A percentile compares a stretch with the other conserved stretches of the same genome.
These are phyloP conservation scores for Candida ficus DNA, from an alignment of 805 yeast species.

Conservation along the genomic window DNA sequence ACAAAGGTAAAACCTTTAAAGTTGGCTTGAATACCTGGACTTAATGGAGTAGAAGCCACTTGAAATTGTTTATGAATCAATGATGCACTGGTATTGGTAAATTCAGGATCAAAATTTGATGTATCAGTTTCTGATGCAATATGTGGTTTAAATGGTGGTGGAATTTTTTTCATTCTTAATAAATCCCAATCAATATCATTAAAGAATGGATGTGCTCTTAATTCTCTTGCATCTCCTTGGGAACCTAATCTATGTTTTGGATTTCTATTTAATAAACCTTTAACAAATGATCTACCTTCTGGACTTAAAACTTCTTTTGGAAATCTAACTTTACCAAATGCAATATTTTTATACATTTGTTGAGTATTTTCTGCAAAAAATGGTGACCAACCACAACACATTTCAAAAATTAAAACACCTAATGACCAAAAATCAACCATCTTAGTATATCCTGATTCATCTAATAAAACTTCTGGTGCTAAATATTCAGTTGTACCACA, in stretches of 20 bases:
- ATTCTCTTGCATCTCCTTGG: slow-evolving; percentile 84
- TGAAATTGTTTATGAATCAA: slow-evolving; percentile 64
- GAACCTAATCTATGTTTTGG: slow-evolving; percentile 95
- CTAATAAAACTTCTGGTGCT: slow-evolving; percentile 94
- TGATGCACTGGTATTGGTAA: slow-evolving; percentile 87
- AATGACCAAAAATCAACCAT: slow-evolving; percentile 99
- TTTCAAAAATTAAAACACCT: slow-evolving; percentile 94
- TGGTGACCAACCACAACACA: slow-evolving; percentile 99
- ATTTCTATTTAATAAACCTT: slow-evolving; percentile 90
- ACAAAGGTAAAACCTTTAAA: slow-evolving; percentile 97
- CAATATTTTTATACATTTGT: slow-evolving; percentile 98
- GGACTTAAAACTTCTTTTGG: slow-evolving; percentile 92
- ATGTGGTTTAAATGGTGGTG: slow-evolving; percentile 97
- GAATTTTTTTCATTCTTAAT: slow-evolving; percentile 70
- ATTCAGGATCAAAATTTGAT: slow-evolving; percentile 96
- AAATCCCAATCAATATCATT: slow-evolving; percentile 87
- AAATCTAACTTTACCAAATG: slow-evolving; percentile 95
- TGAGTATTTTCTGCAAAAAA: slow-evolving; percentile 97
- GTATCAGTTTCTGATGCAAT: slow-evolving; percentile 88
- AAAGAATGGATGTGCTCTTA: slow-evolving; percentile 89
- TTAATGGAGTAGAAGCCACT: slow-evolving; percentile 64
- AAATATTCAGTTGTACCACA: slow-evolving; percentile 98
- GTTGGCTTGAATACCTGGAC: slow-evolving; percentile 94
- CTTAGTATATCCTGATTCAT: slow-evolving; percentile 94
- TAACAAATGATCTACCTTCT: slow-evolving; percentile 93